These are phyloP conservation scores for Cyclanthera cordifolia DNA, from an alignment of 306 rosid species.

Conservation along the genomic window DNA sequence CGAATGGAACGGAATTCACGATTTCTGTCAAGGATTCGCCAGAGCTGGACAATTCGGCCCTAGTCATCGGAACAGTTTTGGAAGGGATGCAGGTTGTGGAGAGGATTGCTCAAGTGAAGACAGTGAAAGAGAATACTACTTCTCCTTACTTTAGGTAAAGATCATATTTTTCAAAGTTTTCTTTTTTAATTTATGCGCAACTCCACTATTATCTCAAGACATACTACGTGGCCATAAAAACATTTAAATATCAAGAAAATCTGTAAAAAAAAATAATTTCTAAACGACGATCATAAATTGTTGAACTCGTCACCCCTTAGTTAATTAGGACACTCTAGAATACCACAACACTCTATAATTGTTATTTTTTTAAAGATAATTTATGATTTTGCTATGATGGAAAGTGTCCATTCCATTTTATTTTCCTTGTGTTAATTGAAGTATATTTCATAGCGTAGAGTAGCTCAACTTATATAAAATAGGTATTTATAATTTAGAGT, in stretches of 20 bases:
- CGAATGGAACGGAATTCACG: constrained; percentile 71
- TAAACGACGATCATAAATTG: too few relatives aligned
- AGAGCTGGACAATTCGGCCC: constrained; percentile 50
- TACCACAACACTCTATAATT: too few relatives aligned
- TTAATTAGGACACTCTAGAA: too few relatives aligned
- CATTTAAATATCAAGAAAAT: too few relatives aligned
- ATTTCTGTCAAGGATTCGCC: constrained; percentile 55
- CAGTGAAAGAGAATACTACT: constrained; percentile 59
- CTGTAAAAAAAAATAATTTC: too few relatives aligned
- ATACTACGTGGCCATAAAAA: too few relatives aligned
- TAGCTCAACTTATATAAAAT: too few relatives aligned
- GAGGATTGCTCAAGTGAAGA: constrained; percentile 59
- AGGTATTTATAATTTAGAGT: too few relatives aligned
- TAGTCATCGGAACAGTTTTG: constrained; percentile 28
- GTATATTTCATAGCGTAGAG: too few relatives aligned
- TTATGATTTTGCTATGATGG: not conserved
- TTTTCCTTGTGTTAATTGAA: not conserved
- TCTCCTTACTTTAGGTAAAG: constrained; percentile 73
- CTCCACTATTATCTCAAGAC: too few relatives aligned
- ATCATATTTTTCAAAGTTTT: not conserved
- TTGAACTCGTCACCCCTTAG: too few relatives aligned
- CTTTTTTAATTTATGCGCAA: too few relatives aligned
- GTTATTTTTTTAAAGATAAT: not conserved
- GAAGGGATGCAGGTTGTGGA: constrained; percentile 64
- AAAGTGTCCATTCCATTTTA: not conserved